Conservation (phyloP, 495 filamentous ascomycete species). For the Penicillium ochrochloron region DNA sequence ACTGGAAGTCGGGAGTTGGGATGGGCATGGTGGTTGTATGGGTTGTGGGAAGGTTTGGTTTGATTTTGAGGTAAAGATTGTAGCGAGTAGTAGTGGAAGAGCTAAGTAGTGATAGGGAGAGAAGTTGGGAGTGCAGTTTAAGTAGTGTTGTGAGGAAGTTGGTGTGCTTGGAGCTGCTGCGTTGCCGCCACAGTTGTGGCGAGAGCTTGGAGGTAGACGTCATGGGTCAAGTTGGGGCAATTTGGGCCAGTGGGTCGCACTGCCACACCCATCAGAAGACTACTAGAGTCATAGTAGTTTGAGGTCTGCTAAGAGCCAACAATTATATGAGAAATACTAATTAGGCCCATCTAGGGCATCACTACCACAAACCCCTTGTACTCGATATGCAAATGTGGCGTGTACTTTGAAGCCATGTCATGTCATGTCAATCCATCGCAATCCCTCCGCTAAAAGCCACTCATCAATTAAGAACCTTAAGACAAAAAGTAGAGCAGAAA, state of each 20-base stretch:
- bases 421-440: background rate
- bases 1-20: constrained; percentile 28
- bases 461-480: background rate
- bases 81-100: background rate
- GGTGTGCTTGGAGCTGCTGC: constrained; percentile 6
- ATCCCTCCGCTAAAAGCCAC: background rate
- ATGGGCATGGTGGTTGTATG: constrained; percentile 35
- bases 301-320: background rate
- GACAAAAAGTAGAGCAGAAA: background rate
- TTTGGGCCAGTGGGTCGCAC: background rate
- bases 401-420: background rate
- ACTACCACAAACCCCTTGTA: constrained; percentile 2
- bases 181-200: constrained; percentile 24
- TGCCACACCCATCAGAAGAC: background rate
- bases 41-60: constrained; percentile 13
- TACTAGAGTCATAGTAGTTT: too few relatives aligned
- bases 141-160: background rate
- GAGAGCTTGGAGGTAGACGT: constrained; percentile 21
- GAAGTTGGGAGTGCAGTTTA: background rate
- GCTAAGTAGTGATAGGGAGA: background rate
- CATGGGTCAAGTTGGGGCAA: constrained; percentile 1
- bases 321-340: background rate
- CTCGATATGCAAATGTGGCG: constrained; percentile 4
- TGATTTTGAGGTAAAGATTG: background rate
- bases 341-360: background rate